Conservation (phyloP, 2,329 filamentous ascomycete genomes). For the Bipolaris cookei region DNA sequence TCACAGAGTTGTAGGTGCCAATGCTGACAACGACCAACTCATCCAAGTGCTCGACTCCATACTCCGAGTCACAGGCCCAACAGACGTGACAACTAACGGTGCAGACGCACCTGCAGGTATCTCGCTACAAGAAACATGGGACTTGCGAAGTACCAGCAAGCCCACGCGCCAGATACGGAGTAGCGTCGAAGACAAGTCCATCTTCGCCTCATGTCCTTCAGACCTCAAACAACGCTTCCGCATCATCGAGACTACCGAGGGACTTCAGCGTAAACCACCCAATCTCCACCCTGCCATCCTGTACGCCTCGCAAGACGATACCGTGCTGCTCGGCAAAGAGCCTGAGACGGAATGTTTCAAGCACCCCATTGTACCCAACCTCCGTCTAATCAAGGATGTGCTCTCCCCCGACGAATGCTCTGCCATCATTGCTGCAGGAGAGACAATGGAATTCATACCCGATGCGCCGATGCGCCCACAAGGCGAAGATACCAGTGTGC, state of each 20-base stretch:
- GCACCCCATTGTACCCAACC: constrained; percentile 68
- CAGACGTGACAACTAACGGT: constrained; percentile 54
- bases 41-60: constrained; percentile 69
- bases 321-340: constrained; percentile 58
- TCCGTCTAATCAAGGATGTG: constrained; percentile 66
- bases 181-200: constrained; percentile 64
- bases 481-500: constrained; percentile 65
- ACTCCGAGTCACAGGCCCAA: constrained; percentile 66
- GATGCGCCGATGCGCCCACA: constrained; percentile 72
- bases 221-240: constrained; percentile 53
- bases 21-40: constrained; percentile 58
- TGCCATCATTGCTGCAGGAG: constrained; percentile 70
- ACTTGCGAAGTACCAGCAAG: constrained; percentile 57
- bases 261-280: constrained; percentile 67
- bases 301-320: constrained; percentile 65
- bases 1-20: constrained; percentile 36
- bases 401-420: constrained; percentile 68
- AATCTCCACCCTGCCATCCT: constrained; percentile 71
- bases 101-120: constrained; percentile 52
- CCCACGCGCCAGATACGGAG: constrained; percentile 58
- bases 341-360: constrained; percentile 61
- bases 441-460: constrained; percentile 69
- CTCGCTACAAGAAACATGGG: constrained; percentile 66
- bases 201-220: constrained; percentile 40
- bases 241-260: constrained; percentile 67